These are phyloP conservation scores for Vararia minispora DNA, from an alignment of 768 basidiomycete species.

Conservation along the genomic window DNA sequence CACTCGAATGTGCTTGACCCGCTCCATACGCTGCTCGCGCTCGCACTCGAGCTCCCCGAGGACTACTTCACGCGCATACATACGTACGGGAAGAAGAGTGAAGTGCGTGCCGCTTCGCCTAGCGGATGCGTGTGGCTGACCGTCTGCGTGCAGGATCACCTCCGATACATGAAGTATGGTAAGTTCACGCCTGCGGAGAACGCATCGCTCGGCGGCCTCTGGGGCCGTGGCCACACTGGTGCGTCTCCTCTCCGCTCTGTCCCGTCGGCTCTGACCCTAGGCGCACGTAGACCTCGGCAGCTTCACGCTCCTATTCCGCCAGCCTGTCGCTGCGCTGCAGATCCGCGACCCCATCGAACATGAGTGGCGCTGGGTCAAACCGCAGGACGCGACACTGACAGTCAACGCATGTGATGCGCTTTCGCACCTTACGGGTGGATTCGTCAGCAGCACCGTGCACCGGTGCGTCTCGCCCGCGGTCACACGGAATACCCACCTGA, in stretches of 20 bases:
- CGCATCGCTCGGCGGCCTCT: constrained; percentile 21
- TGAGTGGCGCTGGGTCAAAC: constrained; percentile 45
- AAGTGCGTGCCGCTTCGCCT: too few species aligned
- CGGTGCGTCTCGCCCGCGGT: constrained; percentile 23
- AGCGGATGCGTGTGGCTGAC: too few species aligned
- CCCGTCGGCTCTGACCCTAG: neutral
- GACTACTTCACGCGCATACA: constrained; percentile 36
- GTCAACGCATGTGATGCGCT: constrained; percentile 41
- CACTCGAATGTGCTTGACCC: constrained; percentile 36
- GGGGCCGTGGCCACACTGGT: constrained; percentile 34
- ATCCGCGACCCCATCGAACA: constrained; percentile 32
- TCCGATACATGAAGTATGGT: constrained; percentile 45
- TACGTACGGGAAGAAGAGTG: constrained; percentile 33
- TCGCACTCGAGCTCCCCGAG: constrained; percentile 41
- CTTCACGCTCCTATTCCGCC: constrained; percentile 42
- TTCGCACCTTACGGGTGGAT: constrained; percentile 34
- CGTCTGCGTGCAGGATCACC: constrained; percentile 33
- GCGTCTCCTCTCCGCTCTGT: neutral
- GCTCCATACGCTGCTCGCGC: constrained; percentile 32
- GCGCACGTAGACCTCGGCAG: constrained; percentile 28
- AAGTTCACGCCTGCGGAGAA: constrained; percentile 31
- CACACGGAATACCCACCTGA: too few species aligned
- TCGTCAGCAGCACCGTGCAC: constrained; percentile 33
- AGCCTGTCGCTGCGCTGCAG: constrained; percentile 43
- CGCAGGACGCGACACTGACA: constrained; percentile 33